Conservation (phyloP, 108 stramenopile species). For the Tribonema minus region DNA sequence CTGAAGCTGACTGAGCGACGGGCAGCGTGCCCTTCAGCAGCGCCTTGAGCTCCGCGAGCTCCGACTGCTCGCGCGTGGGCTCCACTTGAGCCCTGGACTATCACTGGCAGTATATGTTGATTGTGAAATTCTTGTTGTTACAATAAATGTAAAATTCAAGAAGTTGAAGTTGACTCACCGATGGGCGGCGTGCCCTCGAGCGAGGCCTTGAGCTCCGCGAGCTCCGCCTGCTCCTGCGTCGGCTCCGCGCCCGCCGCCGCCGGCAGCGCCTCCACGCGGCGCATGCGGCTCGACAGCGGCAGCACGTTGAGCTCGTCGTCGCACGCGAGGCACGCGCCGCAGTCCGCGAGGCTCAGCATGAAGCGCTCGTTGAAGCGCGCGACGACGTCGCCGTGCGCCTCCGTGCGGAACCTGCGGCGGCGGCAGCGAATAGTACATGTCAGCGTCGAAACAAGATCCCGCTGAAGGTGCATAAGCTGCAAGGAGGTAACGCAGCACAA, state of each 20-base stretch:
- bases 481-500: no score
- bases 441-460: no score
- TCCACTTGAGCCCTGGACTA: no score
- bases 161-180: no score
- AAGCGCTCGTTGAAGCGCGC: constrained; percentile 98
- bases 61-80: constrained; percentile 63
- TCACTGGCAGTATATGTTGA: no score
- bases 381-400: constrained; percentile 63
- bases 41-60: constrained; percentile 74
- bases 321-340: constrained; percentile 81
- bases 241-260: constrained; percentile 29
- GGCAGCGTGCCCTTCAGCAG: constrained; percentile 84
- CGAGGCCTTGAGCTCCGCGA: constrained; percentile 75
- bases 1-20: no score
- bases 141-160: no score
- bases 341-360: constrained; percentile 82
- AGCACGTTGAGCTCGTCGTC: constrained; percentile 99
- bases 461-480: no score
- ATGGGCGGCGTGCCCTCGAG: constrained; percentile 85
- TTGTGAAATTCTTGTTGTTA: no score
- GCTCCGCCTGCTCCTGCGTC: constrained; percentile 67
- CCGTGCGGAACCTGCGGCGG: constrained; percentile 73
- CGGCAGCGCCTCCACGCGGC: constrained; percentile 8
- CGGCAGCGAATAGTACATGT: background rate
- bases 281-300: constrained; percentile 67